phyloP scores from a whole-genome alignment of 805 yeast species.

The Ogataea henricii region DNA sequence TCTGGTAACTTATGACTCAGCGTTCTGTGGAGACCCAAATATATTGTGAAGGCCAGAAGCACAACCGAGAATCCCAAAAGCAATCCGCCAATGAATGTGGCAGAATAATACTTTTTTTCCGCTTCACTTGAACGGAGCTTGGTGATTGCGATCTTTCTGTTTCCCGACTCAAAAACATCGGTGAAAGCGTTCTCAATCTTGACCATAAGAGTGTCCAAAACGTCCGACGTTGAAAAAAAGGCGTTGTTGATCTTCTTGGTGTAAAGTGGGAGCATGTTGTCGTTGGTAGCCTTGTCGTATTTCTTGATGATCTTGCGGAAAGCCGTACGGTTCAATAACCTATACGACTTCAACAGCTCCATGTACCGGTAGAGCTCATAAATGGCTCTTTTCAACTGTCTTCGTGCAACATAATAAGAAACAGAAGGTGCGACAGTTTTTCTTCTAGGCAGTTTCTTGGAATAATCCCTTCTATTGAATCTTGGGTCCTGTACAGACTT shows the following conservation, averaged over 20 bases:
- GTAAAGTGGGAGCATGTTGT: conserved; percentile 46
- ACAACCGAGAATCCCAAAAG: conserved; percentile 73
- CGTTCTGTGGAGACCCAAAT: conserved; percentile 42
- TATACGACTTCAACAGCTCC: conserved; percentile 68
- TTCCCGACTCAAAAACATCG: conserved; percentile 65
- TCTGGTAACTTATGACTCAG: conserved; percentile 47
- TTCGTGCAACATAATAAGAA: conserved; percentile 64
- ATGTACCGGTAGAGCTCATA: conserved; percentile 74
- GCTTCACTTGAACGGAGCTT: conserved; percentile 55
- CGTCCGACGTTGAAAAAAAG: conserved; percentile 64
- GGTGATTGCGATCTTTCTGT: conserved; percentile 71
- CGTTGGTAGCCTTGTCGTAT: conserved; percentile 72
- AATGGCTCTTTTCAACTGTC: conserved; percentile 68
- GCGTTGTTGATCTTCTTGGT: conserved; percentile 58
- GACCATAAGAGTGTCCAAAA: conserved; percentile 61
- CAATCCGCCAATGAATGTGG: conserved; percentile 65
- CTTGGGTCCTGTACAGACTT: conserved; percentile 29
- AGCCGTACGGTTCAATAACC: conserved; percentile 81
- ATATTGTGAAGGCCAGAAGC: conserved; percentile 59
- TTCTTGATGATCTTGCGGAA: conserved; percentile 87
- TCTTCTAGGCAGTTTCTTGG: conserved; percentile 26
- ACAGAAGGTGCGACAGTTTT: conserved; percentile 28
- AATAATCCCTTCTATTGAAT: conserved; percentile 53
- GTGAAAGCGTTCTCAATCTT: conserved; percentile 72
- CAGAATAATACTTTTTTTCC: conserved; percentile 42